Percentiles rank a stretch among this genome's conserved stretches.
Conservation (phyloP, 352 stramenopile species). For the Phytophthora capsici region DNA sequence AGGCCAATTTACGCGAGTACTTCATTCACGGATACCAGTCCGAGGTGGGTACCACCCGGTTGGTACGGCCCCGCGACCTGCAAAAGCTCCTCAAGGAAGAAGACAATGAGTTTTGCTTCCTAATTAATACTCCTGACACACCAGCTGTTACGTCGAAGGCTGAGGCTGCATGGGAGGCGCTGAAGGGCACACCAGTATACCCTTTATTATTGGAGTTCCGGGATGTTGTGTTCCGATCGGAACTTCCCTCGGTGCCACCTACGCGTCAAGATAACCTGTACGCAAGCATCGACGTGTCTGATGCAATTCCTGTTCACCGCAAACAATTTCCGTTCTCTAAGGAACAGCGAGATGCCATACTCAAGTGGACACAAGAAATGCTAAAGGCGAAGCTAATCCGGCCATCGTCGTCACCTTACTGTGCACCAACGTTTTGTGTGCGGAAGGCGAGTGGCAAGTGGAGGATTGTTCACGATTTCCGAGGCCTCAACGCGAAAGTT, state of each 20-base stretch:
- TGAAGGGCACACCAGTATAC: slow-evolving; percentile 1
- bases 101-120: slow-evolving; percentile 16
- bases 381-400: background rate
- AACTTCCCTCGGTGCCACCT: slow-evolving; percentile 9
- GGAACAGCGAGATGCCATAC: background rate
- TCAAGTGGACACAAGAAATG: background rate
- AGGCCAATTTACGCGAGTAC: too few species aligned
- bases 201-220: background rate
- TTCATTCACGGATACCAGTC: background rate
- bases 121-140: background rate
- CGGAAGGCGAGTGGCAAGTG: background rate
- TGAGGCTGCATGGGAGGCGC: background rate
- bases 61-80: slow-evolving; percentile 7
- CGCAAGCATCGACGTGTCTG: background rate
- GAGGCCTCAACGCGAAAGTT: slow-evolving; percentile 3
- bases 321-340: slow-evolving; percentile 1
- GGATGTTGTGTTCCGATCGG: background rate
- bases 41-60: background rate
- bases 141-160: background rate
- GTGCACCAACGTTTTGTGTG: slow-evolving; percentile 3
- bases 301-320: background rate
- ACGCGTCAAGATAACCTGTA: background rate
- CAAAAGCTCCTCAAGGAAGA: background rate
- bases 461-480: background rate
- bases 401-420: background rate